Base-by-base conservation (phyloP, 768 basidiomycete genomes). In the Lentinula boryana region DNA sequence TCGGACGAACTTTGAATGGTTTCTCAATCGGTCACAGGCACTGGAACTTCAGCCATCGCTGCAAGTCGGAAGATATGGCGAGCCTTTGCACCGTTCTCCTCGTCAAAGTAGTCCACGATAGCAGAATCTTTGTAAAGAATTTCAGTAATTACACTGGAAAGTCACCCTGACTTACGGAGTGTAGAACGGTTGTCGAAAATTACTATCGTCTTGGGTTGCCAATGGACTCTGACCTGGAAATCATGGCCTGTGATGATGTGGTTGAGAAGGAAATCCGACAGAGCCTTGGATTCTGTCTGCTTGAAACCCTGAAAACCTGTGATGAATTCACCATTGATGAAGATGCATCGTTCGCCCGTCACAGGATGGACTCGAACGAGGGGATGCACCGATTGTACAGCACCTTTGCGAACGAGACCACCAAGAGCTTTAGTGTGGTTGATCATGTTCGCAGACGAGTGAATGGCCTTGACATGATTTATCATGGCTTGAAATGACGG, bases 341-440 rank as follows among this genome's bases (percentile, higher is more conserved):
- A 70, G 13, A 72, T 41, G 53, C 66, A 68, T 40, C 63, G 66
- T 36, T 65, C 68, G 1, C 62, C 62, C 1, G 71, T 72, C 4
- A 72, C 66, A 13, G 71, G 70, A 49, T 72, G 71, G 3, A 72
- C 67, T n/a, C 70, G 69, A 15, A 72, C 63, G n/a, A 72, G 63
- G 0, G 70, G 71, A 56, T 72, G 71, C 13, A 69, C 62, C 36
- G 60, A 64, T 46, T 66, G 65, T 10, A 71, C 63, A 10, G 69
- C 67, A 36, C 68, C 71, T 43, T 69, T 68, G n/a, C 70, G 64
- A 40, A 70, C 65, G 15, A 70, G 66, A n/a, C 68, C 69, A 2
- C 68, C 68, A 1, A 62, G 59, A 10, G 62, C 54, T 7, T 63
- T 62, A 0, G 68, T 65, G 43, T 68, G 67, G 32, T 65, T 65